Evolutionary conservation across 164 flowering plant species (phyloP).

Genomic region (Berberis thunbergii): DNA sequence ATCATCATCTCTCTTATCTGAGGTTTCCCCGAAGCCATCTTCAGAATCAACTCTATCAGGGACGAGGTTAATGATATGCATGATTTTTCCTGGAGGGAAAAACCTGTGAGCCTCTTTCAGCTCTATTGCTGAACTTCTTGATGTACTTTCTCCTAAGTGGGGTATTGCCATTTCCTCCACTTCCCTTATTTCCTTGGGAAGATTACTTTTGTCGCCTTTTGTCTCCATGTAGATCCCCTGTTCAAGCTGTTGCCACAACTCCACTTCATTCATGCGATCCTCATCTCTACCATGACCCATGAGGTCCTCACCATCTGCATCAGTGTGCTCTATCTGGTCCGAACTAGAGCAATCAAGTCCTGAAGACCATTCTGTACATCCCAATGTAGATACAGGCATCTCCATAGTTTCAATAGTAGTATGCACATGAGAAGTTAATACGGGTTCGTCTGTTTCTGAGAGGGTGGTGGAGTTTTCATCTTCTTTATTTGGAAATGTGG

Average conservation of each 20-base stretch:
- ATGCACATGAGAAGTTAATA: conserved; percentile 22
- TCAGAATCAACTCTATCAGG: conserved; percentile 18
- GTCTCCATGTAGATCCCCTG: conserved; percentile 46
- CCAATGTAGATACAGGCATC: conserved; percentile 34
- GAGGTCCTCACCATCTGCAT: conserved; percentile 32
- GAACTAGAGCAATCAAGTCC: conserved; percentile 22
- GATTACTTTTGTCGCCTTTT: conserved; percentile 36
- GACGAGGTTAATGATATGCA: conserved; percentile 60
- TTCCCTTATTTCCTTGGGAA: conserved; percentile 53
- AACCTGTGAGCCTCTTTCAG: conserved; percentile 77
- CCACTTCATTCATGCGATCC: conserved; percentile 71
- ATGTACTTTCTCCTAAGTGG: conserved; percentile 36
- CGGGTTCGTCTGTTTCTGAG: conserved; percentile 35
- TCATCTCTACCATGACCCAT: conserved; percentile 27
- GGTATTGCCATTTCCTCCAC: conserved; percentile 75
- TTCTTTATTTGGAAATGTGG: conserved; percentile 19
- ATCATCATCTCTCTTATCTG: conserved; percentile 15
- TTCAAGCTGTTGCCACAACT: conserved; percentile 90
- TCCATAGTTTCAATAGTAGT: conserved; percentile 22
- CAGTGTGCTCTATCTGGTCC: conserved; percentile 16
- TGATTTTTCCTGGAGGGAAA: conserved; percentile 83
- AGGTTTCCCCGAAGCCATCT: conserved; percentile 15
- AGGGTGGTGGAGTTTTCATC: conserved; percentile 24
- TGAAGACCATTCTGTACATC: conserved; percentile 36
- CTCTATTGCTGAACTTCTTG: conserved; percentile 36